Conservation (phyloP, 495 filamentous ascomycete species). For the Venustampulla echinocandica region DNA sequence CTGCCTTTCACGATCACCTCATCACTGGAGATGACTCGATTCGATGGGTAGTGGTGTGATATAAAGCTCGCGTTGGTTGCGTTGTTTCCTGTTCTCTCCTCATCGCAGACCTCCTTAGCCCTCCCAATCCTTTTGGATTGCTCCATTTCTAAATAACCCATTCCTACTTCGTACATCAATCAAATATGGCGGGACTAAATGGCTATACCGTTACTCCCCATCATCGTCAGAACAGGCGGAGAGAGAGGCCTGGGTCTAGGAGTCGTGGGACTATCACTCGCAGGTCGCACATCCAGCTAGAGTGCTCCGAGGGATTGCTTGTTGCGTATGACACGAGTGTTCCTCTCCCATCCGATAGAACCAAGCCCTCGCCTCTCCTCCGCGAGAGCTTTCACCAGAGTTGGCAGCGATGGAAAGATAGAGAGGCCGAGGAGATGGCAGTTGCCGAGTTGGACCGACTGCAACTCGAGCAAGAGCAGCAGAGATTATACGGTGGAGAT, state of each 20-base stretch:
- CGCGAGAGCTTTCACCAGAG: constrained; percentile 21
- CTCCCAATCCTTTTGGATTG: constrained; percentile 7
- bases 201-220: constrained; percentile 12
- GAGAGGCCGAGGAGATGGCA: constrained; percentile 19
- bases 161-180: not conserved
- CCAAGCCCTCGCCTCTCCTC: constrained; percentile 19
- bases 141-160: not conserved
- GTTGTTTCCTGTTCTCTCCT: constrained; percentile 6
- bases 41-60: not conserved
- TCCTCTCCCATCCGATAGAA: constrained; percentile 17
- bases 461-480: constrained; percentile 15
- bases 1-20: too few species aligned
- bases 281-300: constrained; percentile 12
- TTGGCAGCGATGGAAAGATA: constrained; percentile 24
- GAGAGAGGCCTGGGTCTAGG: constrained; percentile 23
- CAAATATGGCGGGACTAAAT: constrained; percentile 11
- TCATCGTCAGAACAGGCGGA: constrained; percentile 21
- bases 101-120: constrained; percentile 17
- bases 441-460: constrained; percentile 16
- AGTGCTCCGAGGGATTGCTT: constrained; percentile 14
- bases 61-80: constrained; percentile 10
- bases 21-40: constrained; percentile 1
- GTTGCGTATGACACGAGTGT: constrained; percentile 14
- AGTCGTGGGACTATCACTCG: constrained; percentile 19
- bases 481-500: constrained; percentile 19